Conservation (phyloP, 208 protist genomes). For the Endotrypanum monterogeii region DNA sequence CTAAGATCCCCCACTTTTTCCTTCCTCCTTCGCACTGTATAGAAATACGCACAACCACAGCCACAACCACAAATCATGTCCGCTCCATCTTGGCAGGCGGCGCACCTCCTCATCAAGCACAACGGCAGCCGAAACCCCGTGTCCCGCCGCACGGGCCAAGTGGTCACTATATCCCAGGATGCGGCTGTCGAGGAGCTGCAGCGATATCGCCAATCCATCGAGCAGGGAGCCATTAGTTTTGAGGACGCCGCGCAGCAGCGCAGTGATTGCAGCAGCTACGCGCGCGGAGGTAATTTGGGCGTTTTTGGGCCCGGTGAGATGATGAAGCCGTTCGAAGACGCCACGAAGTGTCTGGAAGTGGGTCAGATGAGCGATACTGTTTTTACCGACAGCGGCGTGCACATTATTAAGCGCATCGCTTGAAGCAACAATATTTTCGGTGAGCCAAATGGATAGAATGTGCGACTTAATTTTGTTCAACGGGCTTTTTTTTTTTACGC, state of each 20-base stretch:
- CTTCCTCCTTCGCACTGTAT: no score
- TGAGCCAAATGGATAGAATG: no score
- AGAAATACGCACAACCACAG: not conserved
- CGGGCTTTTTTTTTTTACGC: no score
- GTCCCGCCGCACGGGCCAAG: slow-evolving; percentile 78
- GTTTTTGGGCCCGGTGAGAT: slow-evolving; percentile 91
- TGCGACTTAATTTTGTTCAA: no score
- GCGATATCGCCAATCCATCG: slow-evolving; percentile 70
- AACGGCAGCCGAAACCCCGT: slow-evolving; percentile 89
- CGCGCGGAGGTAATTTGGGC: slow-evolving; percentile 84
- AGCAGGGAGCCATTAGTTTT: slow-evolving; percentile 71
- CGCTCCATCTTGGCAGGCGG: slow-evolving; percentile 47
- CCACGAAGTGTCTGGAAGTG: slow-evolving; percentile 71
- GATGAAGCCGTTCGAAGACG: slow-evolving; percentile 95
- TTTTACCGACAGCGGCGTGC: slow-evolving; percentile 89
- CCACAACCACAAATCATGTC: slow-evolving; percentile 29
- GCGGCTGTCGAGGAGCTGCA: slow-evolving; percentile 76
- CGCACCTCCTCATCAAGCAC: slow-evolving; percentile 92
- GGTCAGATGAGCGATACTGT: slow-evolving; percentile 88
- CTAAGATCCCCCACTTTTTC: not conserved
- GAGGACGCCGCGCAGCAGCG: slow-evolving; percentile 78
- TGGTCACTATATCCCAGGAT: slow-evolving; percentile 72
- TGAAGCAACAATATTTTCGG: slow-evolving; percentile 23
- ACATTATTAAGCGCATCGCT: slow-evolving; percentile 91
- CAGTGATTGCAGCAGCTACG: slow-evolving; percentile 91